A percentile compares a stretch with the other conserved stretches of the same genome.
These are phyloP conservation scores for Fusarium mangiferae DNA, from an alignment of 2,329 filamentous ascomycete species.

Conservation along the genomic window DNA sequence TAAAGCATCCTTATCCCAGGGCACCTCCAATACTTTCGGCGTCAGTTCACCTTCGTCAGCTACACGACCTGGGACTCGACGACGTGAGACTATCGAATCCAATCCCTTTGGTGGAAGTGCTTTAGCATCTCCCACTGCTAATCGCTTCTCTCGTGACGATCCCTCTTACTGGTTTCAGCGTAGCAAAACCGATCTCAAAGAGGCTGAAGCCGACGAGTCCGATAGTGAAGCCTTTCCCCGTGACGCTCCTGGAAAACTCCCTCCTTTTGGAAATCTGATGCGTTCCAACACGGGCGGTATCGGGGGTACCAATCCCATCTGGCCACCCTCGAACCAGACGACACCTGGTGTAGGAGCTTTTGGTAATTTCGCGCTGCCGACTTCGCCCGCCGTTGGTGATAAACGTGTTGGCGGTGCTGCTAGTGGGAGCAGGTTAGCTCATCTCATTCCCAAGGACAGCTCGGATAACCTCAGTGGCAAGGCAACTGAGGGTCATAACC, in stretches of 20 bases:
- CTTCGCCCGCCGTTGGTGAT: constrained; percentile 68
- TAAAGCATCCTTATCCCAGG: constrained; percentile 85
- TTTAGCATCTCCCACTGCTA: constrained; percentile 69
- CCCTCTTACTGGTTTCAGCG: constrained; percentile 66
- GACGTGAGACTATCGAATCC: constrained; percentile 81
- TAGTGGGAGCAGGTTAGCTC: constrained; percentile 86
- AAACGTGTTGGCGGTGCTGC: constrained; percentile 78
- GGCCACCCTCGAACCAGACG: constrained; percentile 62
- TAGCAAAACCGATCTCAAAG: constrained; percentile 64
- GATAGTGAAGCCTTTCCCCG: constrained; percentile 50
- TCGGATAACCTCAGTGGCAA: constrained; percentile 70
- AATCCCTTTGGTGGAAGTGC: constrained; percentile 68
- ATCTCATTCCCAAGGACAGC: constrained; percentile 82
- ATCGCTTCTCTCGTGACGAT: constrained; percentile 72
- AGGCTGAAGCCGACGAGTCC: constrained; percentile 65
- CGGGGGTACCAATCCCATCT: constrained; percentile 56
- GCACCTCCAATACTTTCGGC: constrained; percentile 71
- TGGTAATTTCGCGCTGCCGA: constrained; percentile 82
- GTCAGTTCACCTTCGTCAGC: constrained; percentile 78
- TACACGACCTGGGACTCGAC: constrained; percentile 78
- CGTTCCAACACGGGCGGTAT: constrained; percentile 66
- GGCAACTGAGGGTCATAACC: constrained; percentile 59
- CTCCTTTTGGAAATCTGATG: constrained; percentile 58
- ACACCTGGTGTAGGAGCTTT: constrained; percentile 82
- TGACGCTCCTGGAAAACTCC: constrained; percentile 47